Conservation (phyloP, 2,329 filamentous ascomycete genomes). For the Trichophyton simii region DNA sequence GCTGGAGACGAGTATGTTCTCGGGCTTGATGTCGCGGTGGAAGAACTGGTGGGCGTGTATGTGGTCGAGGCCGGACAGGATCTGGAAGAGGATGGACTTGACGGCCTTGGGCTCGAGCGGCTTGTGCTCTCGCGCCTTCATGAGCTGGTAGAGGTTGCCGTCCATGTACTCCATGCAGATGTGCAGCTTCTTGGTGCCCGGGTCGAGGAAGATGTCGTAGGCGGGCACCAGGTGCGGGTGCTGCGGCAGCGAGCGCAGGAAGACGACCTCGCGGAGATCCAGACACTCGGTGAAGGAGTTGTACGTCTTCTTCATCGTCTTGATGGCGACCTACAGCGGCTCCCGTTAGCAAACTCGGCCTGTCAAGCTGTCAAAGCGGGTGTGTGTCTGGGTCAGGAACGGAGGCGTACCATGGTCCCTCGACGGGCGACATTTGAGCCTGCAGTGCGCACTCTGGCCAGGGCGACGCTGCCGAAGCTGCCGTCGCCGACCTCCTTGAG, state of each 20-base stretch:
- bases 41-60: conserved; percentile 97
- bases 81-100: conserved; percentile 96
- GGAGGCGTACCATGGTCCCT: conserved; percentile 63
- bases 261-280: conserved; percentile 93
- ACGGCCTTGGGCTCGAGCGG: conserved; percentile 78
- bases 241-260: conserved; percentile 73
- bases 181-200: conserved; percentile 88
- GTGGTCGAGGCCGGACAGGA: conserved; percentile 88
- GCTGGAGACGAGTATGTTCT: conserved; percentile 94
- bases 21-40: conserved; percentile 96
- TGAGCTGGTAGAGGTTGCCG: conserved; percentile 93
- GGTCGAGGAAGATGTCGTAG: conserved; percentile 95
- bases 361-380: not conserved
- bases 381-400: not conserved
- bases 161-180: conserved; percentile 99
- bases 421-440: conserved; percentile 78
- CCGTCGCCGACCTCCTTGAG: conserved; percentile 98
- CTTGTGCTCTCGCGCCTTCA: conserved; percentile 97
- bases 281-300: conserved; percentile 82
- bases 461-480: conserved; percentile 89
- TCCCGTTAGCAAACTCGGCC: too few species aligned
- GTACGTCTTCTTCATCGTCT: conserved; percentile 99
- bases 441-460: conserved; percentile 82
- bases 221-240: conserved; percentile 94
- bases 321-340: conserved; percentile 71